These are phyloP conservation scores for Ophiognomonia clavigignenti-juglandacearum DNA, from an alignment of 2,329 filamentous ascomycete species.

Conservation along the genomic window DNA sequence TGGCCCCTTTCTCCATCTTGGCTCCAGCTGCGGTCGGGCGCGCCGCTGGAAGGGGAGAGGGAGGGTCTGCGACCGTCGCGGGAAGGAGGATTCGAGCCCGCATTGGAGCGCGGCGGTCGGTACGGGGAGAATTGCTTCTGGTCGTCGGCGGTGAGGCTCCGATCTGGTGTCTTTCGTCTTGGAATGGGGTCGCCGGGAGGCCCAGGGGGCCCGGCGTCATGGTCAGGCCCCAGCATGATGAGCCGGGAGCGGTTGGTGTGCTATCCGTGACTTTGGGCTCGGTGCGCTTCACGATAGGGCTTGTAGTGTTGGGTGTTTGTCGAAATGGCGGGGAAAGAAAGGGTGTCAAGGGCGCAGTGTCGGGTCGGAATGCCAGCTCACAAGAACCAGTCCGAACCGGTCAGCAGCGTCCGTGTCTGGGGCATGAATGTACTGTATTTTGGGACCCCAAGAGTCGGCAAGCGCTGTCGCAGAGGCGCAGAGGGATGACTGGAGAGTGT, in stretches of 20 bases:
- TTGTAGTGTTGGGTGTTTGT: background rate
- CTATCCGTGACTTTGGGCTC: conserved; percentile 10
- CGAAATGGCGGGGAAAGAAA: background rate
- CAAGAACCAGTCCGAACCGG: conserved; percentile 11
- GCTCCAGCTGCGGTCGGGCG: conserved; percentile 15
- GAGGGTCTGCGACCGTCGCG: conserved; percentile 15
- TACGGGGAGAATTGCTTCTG: conserved; percentile 20
- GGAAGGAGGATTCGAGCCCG: conserved; percentile 19
- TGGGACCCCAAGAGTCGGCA: conserved; percentile 3
- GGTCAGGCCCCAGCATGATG: conserved; percentile 40
- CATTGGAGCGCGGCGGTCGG: conserved; percentile 21
- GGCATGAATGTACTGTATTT: conserved; percentile 13
- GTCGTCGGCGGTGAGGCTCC: conserved; percentile 19
- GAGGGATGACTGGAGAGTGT: too few species aligned
- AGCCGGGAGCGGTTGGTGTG: conserved; percentile 11
- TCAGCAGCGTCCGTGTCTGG: conserved; percentile 12
- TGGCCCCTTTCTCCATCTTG: conserved; percentile 32
- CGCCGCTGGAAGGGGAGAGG: conserved; percentile 13
- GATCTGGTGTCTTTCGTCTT: conserved; percentile 19
- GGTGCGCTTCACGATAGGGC: conserved; percentile 1
- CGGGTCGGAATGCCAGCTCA: conserved; percentile 13
- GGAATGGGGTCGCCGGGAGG: conserved; percentile 33
- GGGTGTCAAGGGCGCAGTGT: conserved; percentile 1
- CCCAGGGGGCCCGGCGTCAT: conserved; percentile 37
- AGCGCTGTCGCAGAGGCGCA: conserved; percentile 11